Base-by-base conservation (phyloP, 2,329 filamentous ascomycete genomes). In the Westerdykella aurantiaca region DNA sequence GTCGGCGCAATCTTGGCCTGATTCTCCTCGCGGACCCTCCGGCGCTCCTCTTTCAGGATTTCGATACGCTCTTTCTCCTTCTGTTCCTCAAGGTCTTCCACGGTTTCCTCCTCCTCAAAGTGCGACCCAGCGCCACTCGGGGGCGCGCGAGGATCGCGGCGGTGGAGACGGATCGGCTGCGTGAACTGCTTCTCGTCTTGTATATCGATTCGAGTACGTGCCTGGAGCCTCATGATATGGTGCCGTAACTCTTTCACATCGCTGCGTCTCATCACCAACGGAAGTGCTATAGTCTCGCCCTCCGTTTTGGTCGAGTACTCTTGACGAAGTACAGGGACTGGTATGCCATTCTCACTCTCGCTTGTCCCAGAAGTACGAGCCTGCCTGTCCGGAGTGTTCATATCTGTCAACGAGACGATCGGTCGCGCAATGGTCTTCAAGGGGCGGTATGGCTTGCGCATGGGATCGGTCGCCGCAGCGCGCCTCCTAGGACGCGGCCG, bases 1-100 rank as follows among this genome's bases (percentile, higher is more conserved):
- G 87, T 85, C 0, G 93, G 93, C 0, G 93, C 93, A 59, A 98
- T 97, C 68, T 95, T 88, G 29, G 93, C 90, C 60, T 91, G 77
- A 55, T 95, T 93, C 31, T 88, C 79, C 14, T 91, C 89, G 16
- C 87, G 83, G 62, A 95, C 86, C 21, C 86, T 87, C 50, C 95
- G 88, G 43, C 87, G 83, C 52, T 94, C 88, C 0, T 85, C 85
- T 64, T 86, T 77, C 31, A 73, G 71, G 4, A 72, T 72, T 52
- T 80, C 79, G 44, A 78, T 65, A 46, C 73, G 72, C 58, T 82
- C 79, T 12, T 78, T 72, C 54, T 83, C 80, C 49, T 77, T 77
- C 55, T 89, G 86, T 31, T 88, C 86, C 65, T 72, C 57, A 64
- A 73, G 33, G 39, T 85, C 80, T 60, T 86, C 85, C 44, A 80